Conservation (phyloP, 164 flowering plant species). For the Pachysandra terminalis region DNA sequence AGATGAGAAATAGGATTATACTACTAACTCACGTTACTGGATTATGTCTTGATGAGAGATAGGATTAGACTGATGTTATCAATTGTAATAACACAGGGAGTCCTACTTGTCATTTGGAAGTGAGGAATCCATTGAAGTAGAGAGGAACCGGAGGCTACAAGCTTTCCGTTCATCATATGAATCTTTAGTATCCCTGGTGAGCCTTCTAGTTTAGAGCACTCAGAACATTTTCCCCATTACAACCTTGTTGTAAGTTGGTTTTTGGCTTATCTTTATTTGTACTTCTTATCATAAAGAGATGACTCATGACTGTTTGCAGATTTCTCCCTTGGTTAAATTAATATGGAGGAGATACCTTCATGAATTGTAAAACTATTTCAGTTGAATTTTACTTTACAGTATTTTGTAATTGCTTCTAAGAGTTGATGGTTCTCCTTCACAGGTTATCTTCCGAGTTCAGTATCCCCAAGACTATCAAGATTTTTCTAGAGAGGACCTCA, state of each 20-base stretch:
- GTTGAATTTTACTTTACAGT: background rate
- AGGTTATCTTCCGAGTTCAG: slow-evolving; percentile 91
- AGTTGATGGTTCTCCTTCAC: slow-evolving; percentile 18
- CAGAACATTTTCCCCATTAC: background rate
- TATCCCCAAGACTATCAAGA: slow-evolving; percentile 79
- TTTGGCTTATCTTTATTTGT: background rate
- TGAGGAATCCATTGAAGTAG: slow-evolving; percentile 76
- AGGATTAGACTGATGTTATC: slow-evolving; percentile 7
- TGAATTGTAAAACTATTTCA: background rate
- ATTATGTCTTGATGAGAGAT: background rate
- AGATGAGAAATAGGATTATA: background rate
- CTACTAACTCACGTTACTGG: background rate
- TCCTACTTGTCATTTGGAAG: slow-evolving; percentile 54
- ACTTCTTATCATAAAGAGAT: background rate
- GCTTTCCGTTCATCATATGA: slow-evolving; percentile 75
- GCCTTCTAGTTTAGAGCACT: slow-evolving; percentile 12
- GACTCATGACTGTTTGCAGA: background rate
- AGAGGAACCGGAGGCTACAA: slow-evolving; percentile 72
- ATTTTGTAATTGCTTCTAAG: slow-evolving; percentile 2
- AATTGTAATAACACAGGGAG: slow-evolving; percentile 44
- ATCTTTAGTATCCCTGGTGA: slow-evolving; percentile 87
- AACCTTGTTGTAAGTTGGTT: background rate
- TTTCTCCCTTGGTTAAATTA: background rate
- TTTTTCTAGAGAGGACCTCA: slow-evolving; percentile 84
- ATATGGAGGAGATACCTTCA: background rate